phyloP scores from a whole-genome alignment of 1,284 basidiomycete species.

The Papiliotrema terrestris region DNA sequence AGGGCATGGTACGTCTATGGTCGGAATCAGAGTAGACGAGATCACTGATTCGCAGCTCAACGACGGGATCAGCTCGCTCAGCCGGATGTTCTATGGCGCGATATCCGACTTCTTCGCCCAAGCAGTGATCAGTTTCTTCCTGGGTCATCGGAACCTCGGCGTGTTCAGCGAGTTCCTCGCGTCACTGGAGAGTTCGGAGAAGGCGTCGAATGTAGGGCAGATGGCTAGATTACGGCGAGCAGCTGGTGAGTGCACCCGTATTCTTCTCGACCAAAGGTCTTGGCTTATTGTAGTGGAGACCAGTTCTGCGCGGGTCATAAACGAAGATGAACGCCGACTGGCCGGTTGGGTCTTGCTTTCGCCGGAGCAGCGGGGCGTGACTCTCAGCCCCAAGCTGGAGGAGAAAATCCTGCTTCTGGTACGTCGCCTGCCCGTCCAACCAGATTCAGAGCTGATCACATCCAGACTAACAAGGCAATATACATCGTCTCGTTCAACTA shows the following conservation, averaged over 20 bases:
- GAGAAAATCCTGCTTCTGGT: slow-evolving; percentile 90
- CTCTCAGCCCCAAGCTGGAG: slow-evolving; percentile 73
- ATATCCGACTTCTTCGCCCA: slow-evolving; percentile 94
- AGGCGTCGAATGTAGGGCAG: slow-evolving; percentile 75
- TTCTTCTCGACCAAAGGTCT: neutral
- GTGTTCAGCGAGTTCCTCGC: slow-evolving; percentile 89
- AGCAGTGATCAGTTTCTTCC: slow-evolving; percentile 86
- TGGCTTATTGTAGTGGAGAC: slow-evolving; percentile 59
- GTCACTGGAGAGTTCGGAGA: slow-evolving; percentile 77
- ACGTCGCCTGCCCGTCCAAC: slow-evolving; percentile 35
- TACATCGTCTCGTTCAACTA: slow-evolving; percentile 82
- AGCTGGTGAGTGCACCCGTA: slow-evolving; percentile 56
- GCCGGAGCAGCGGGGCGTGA: slow-evolving; percentile 70
- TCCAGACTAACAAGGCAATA: slow-evolving; percentile 61
- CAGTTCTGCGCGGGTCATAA: slow-evolving; percentile 71
- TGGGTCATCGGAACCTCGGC: slow-evolving; percentile 72
- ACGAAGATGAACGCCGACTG: slow-evolving; percentile 73
- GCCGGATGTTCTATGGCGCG: slow-evolving; percentile 59
- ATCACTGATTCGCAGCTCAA: slow-evolving; percentile 47
- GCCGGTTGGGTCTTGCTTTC: slow-evolving; percentile 91
- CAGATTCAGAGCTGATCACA: slow-evolving; percentile 7
- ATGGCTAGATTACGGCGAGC: slow-evolving; percentile 82
- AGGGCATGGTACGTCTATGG: slow-evolving; percentile 65
- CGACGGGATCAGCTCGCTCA: slow-evolving; percentile 87
- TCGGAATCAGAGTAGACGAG: neutral